These are phyloP conservation scores for Handroanthus guayacan DNA, from an alignment of 257 asterid genomes.

Conservation along the genomic window DNA sequence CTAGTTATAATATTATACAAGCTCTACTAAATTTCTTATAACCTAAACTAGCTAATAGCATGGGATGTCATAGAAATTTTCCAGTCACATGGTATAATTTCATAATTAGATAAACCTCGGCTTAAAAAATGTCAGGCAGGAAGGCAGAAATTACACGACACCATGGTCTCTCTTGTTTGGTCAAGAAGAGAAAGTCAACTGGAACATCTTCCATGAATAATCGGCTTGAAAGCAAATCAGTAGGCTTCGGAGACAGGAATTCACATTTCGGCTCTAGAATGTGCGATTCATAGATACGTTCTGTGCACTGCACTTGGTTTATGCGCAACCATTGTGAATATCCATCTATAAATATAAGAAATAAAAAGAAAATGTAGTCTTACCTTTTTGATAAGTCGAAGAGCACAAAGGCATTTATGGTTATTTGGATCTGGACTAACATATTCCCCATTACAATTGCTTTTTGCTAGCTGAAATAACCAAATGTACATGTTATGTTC, in stretches of 20 bases:
- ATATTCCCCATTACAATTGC: slow-evolving; percentile 52
- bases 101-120: no score
- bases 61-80: no score
- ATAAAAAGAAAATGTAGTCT: not conserved
- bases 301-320: slow-evolving; percentile 42
- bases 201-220: slow-evolving; percentile 34
- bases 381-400: slow-evolving; percentile 41
- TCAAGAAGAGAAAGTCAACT: slow-evolving; percentile 24
- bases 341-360: not conserved
- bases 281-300: not conserved
- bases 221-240: not conserved
- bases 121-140: not conserved
- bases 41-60: no score
- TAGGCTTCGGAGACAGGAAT: slow-evolving; percentile 33
- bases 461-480: slow-evolving; percentile 46
- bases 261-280: slow-evolving; percentile 55
- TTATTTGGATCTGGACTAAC: slow-evolving; percentile 48
- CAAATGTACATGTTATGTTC: not conserved
- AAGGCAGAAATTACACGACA: slow-evolving; percentile 47
- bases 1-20: no score
- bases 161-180: slow-evolving; percentile 22
- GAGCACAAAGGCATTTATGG: slow-evolving; percentile 41
- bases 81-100: no score
- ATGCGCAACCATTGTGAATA: not conserved
- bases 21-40: no score